These are phyloP conservation scores for Coemansia sp. DNA, from an alignment of 192 early-diverging fungal species.

Conservation along the genomic window DNA sequence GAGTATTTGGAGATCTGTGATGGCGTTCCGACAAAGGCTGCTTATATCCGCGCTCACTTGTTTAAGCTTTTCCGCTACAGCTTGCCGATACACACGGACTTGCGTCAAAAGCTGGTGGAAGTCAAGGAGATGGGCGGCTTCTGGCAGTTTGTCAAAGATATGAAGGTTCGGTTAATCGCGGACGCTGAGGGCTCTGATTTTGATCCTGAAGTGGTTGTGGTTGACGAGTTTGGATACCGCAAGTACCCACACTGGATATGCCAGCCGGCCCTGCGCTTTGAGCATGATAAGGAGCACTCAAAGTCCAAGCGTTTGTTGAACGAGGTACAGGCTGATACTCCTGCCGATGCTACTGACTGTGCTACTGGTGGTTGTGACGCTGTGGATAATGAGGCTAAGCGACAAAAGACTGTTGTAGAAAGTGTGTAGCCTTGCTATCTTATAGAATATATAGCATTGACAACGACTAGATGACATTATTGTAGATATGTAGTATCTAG, in stretches of 20 bases:
- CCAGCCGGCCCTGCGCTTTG: slow-evolving; percentile 62
- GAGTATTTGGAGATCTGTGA: slow-evolving; percentile 91
- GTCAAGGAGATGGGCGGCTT: slow-evolving; percentile 66
- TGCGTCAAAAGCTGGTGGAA: slow-evolving; percentile 72
- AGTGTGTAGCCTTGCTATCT: neutral
- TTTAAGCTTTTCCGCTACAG: slow-evolving; percentile 90
- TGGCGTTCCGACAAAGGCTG: slow-evolving; percentile 63
- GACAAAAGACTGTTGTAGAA: slow-evolving; percentile 13
- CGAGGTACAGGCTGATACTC: slow-evolving; percentile 23
- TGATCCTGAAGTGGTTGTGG: slow-evolving; percentile 28
- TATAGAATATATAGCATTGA: neutral
- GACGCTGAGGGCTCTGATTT: slow-evolving; percentile 27
- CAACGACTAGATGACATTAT: neutral
- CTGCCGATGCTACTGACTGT: neutral
- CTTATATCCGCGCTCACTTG: slow-evolving; percentile 81
- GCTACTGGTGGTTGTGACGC: neutral
- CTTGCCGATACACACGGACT: slow-evolving; percentile 76
- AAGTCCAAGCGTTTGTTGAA: slow-evolving; percentile 49
- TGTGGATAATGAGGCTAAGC: slow-evolving; percentile 16
- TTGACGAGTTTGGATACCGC: slow-evolving; percentile 54
- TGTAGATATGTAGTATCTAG: too few species aligned
- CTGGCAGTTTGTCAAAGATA: slow-evolving; percentile 48
- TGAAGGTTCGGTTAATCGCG: slow-evolving; percentile 45
- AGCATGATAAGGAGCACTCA: slow-evolving; percentile 52
- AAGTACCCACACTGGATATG: slow-evolving; percentile 66